Conservation (phyloP, 305 asterid species). For the Fraxinus sp. region DNA sequence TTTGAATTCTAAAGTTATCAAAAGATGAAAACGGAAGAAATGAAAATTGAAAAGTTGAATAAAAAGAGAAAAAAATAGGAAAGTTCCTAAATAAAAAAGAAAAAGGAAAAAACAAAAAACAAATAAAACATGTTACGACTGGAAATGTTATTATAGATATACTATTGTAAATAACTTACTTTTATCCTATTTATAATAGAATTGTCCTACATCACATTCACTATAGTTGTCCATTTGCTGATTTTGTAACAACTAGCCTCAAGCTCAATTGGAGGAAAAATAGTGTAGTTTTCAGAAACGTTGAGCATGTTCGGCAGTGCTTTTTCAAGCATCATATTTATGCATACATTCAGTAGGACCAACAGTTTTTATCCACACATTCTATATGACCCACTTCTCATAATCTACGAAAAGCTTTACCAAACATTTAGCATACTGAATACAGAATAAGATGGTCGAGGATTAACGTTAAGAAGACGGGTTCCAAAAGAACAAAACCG, state of each 20-base stretch:
- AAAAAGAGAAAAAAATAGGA: not conserved
- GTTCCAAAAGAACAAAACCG: not conserved
- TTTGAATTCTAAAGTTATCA: not conserved
- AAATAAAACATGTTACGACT: too few relatives aligned
- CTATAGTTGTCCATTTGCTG: not conserved
- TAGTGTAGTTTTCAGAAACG: not conserved
- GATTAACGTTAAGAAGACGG: not conserved
- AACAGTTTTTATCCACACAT: not conserved
- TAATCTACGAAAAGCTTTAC: not conserved
- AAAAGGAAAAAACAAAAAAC: too few relatives aligned
- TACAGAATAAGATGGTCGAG: not conserved
- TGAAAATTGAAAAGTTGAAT: not conserved
- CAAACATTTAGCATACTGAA: not conserved
- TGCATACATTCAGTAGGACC: not conserved
- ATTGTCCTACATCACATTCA: not conserved
- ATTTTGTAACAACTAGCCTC: not conserved
- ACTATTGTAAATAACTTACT: not conserved
- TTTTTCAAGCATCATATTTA: not conserved
- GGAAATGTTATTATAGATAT: not conserved
- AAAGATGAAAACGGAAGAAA: not conserved
- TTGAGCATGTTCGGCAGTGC: not conserved
- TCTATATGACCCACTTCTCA: not conserved
- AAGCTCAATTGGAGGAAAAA: not conserved
- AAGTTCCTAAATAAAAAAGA: not conserved
- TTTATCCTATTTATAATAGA: too few relatives aligned